These are phyloP conservation scores for Penicillium sp. DNA, from an alignment of 2,329 filamentous ascomycete genomes.

Conservation along the genomic window DNA sequence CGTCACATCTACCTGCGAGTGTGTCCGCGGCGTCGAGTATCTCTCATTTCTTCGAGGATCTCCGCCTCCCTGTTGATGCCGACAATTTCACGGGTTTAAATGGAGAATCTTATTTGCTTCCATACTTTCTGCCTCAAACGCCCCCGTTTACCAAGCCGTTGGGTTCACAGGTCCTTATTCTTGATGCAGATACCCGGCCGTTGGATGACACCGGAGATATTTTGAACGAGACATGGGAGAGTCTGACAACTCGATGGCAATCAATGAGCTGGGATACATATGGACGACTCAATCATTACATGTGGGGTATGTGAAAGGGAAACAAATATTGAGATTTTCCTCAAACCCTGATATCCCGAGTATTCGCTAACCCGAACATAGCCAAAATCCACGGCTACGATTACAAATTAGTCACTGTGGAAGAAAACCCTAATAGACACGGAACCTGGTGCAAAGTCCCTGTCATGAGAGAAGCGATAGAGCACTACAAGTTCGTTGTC, in stretches of 20 bases:
- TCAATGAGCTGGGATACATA: slow-evolving; percentile 6
- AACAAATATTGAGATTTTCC: background rate
- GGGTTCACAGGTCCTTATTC: slow-evolving; percentile 13
- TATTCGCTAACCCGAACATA: slow-evolving; percentile 5
- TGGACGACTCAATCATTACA: slow-evolving; percentile 41
- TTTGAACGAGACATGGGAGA: slow-evolving; percentile 5
- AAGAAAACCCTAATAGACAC: slow-evolving; percentile 42
- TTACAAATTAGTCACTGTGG: slow-evolving; percentile 49
- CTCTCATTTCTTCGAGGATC: background rate
- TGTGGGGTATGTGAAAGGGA: slow-evolving; percentile 31
- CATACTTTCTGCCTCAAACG: background rate
- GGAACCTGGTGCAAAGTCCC: slow-evolving; percentile 51
- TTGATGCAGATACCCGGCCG: slow-evolving; percentile 17
- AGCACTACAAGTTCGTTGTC: slow-evolving; percentile 45
- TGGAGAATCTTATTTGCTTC: slow-evolving; percentile 1
- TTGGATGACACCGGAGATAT: slow-evolving; percentile 12
- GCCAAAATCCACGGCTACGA: slow-evolving; percentile 52
- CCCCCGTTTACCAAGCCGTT: slow-evolving; percentile 6
- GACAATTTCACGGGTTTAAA: background rate
- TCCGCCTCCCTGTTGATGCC: slow-evolving; percentile 5
- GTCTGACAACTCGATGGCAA: background rate
- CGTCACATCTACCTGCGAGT: background rate
- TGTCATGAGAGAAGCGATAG: slow-evolving; percentile 40
- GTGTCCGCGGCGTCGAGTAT: background rate
- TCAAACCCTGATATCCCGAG: background rate